A percentile compares a stretch with the other conserved stretches of the same genome.
These are phyloP conservation scores for Xylaria sp. DNA, from an alignment of 2,329 filamentous ascomycete species.

Conservation along the genomic window DNA sequence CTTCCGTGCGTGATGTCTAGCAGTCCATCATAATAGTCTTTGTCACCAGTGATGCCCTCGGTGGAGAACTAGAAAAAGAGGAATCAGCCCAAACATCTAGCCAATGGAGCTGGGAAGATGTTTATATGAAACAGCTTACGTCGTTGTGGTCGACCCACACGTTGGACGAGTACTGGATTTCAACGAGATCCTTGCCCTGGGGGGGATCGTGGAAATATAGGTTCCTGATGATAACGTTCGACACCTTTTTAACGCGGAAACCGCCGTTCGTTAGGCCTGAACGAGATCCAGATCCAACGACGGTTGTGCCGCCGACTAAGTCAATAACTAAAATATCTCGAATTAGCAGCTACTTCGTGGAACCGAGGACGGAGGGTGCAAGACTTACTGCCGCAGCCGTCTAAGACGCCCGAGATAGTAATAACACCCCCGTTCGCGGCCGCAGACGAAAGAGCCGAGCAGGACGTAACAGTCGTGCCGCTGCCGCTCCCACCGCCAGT, in stretches of 20 bases:
- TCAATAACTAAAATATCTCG: slow-evolving; percentile 50
- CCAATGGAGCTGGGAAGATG: slow-evolving; percentile 12
- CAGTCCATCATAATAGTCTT: slow-evolving; percentile 58
- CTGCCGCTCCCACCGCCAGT: slow-evolving; percentile 59
- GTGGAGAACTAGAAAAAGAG: slow-evolving; percentile 38
- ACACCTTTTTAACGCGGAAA: slow-evolving; percentile 59
- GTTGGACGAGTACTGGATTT: slow-evolving; percentile 48
- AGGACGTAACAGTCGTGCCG: slow-evolving; percentile 58
- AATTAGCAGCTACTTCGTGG: not conserved
- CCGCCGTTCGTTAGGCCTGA: slow-evolving; percentile 57
- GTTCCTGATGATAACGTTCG: slow-evolving; percentile 69
- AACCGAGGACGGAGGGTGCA: not conserved
- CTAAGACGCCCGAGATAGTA: slow-evolving; percentile 58
- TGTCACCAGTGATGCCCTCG: slow-evolving; percentile 51
- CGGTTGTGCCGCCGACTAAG: slow-evolving; percentile 61
- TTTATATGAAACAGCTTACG: slow-evolving; percentile 41
- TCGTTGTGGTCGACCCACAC: slow-evolving; percentile 62
- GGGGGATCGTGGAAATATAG: slow-evolving; percentile 63
- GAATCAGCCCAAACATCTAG: slow-evolving; percentile 8
- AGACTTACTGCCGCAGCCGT: slow-evolving; percentile 50
- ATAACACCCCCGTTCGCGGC: slow-evolving; percentile 56
- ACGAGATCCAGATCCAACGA: slow-evolving; percentile 59
- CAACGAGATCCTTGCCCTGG: slow-evolving; percentile 62
- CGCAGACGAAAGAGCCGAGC: slow-evolving; percentile 55
- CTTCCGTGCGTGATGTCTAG: slow-evolving; percentile 58